phyloP scores from a whole-genome alignment of 2,329 filamentous ascomycete genomes.

The Ophiostoma sp. region DNA sequence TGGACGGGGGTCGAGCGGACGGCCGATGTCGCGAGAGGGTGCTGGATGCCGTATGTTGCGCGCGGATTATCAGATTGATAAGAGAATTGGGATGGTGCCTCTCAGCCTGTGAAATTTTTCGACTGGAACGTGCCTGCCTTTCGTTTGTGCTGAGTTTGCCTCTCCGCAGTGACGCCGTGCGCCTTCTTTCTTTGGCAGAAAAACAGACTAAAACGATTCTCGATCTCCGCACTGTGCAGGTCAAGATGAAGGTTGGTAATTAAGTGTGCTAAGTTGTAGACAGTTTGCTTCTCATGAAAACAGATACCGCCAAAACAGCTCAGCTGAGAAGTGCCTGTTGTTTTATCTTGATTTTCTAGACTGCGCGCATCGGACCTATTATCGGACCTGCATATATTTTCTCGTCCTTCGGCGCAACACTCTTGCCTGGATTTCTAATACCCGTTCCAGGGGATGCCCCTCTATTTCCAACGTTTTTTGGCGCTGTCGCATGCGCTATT shows the following conservation, averaged over 20 bases:
- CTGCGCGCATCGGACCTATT: constrained; percentile 4
- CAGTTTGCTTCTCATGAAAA: not conserved
- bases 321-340: no score
- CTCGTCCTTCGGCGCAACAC: not conserved
- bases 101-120: not conserved
- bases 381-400: constrained; percentile 3
- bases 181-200: not conserved
- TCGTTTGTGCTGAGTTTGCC: not conserved
- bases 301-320: not conserved
- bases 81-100: constrained; percentile 16
- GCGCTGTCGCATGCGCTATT: constrained; percentile 1
- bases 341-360: not conserved
- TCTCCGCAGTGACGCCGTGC: not conserved
- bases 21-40: not conserved
- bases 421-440: not conserved
- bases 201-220: not conserved
- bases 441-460: not conserved
- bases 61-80: constrained; percentile 30
- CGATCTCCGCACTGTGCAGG: not conserved
- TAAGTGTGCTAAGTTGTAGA: no score
- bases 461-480: not conserved
- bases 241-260: not conserved
- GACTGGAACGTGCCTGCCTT: not conserved
- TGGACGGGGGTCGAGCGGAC: not conserved
- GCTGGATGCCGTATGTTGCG: not conserved